These are phyloP conservation scores for Austroboletus olivaceoglutinosus DNA, from an alignment of 1,284 basidiomycete genomes.

Conservation along the genomic window DNA sequence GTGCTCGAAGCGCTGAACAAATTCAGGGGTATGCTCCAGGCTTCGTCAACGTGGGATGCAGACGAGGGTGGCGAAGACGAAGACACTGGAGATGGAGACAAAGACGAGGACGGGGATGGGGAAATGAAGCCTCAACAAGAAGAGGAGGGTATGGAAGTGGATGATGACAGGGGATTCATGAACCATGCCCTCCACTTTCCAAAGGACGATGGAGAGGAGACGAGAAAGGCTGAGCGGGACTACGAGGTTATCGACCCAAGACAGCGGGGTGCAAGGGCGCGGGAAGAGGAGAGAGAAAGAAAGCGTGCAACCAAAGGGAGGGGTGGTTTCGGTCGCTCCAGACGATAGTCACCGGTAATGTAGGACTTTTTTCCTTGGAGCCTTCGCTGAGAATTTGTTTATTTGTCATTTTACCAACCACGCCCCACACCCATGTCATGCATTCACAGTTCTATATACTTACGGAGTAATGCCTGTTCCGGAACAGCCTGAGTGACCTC, in stretches of 20 bases:
- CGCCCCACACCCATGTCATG: too few relatives aligned
- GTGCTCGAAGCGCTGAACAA: constrained; percentile 68
- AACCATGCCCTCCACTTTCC: constrained; percentile 74
- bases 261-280: constrained; percentile 63
- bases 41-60: constrained; percentile 36
- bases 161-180: constrained; percentile 80
- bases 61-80: constrained; percentile 36
- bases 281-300: constrained; percentile 69
- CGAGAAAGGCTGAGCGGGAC: constrained; percentile 78
- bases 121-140: constrained; percentile 33
- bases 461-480: too few relatives aligned
- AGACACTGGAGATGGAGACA: constrained; percentile 23
- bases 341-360: constrained; percentile 19
- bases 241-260: constrained; percentile 88
- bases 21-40: constrained; percentile 70
- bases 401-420: too few relatives aligned
- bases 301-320: constrained; percentile 42
- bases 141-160: constrained; percentile 70
- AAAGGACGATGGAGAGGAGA: constrained; percentile 76
- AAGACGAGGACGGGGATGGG: constrained; percentile 19
- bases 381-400: neutral
- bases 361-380: too few relatives aligned
- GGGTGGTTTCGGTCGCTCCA: constrained; percentile 18
- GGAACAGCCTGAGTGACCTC: too few relatives aligned
- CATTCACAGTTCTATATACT: too few relatives aligned